Base-by-base conservation (phyloP, 1,139 yeast genomes). In the Blastobotrys petasosporus region DNA sequence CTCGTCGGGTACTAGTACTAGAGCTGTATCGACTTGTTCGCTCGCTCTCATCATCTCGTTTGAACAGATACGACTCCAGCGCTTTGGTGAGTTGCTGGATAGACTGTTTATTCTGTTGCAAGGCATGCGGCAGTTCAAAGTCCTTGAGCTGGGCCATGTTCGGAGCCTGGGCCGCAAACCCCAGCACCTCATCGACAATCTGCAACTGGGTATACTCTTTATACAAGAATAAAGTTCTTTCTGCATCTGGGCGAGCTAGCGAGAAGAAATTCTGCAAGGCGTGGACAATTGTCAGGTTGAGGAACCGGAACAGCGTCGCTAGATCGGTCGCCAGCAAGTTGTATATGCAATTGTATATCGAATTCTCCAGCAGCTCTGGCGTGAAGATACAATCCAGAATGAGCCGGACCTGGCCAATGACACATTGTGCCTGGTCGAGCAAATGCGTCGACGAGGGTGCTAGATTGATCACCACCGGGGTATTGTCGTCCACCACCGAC, bases 161-260 rank as follows among this genome's bases (percentile, higher is more conserved):
- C 10, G 55, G 53, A 6, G 55, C 57, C 23, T 49, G 45, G 3
- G 39, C 45, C 25, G 51, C 51, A 37, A 53, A 58, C 2, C 39
- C 32, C 25, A 42, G 30, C 11, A 57, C 59, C 13, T 58, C 61
- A 2, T 54, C 56, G 16, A 55, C 44, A 8, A 56, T 46, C 32
- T 55, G 55, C n/a, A 57, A 51, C 46, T 57, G 61, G 13, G 59
- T 56, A 45, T 54, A 56, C 39, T 58, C 61, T 43, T 58, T 58
- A 42, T 55, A 56, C 8, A 57, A 48, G 39, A 52, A 57, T 23
- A 58, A 49, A 11, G 60, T 56, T 17, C 58, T 43, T 42, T 56
- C 60, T 11, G 61, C 59, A 37, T 57, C 59, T 7, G 54, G 47
- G 8, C 58, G 44, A 4, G 55, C 49, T 17, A 58, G 52, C 7